Base-by-base conservation (phyloP, 2,329 filamentous ascomycete species). In the Claviceps africana region DNA sequence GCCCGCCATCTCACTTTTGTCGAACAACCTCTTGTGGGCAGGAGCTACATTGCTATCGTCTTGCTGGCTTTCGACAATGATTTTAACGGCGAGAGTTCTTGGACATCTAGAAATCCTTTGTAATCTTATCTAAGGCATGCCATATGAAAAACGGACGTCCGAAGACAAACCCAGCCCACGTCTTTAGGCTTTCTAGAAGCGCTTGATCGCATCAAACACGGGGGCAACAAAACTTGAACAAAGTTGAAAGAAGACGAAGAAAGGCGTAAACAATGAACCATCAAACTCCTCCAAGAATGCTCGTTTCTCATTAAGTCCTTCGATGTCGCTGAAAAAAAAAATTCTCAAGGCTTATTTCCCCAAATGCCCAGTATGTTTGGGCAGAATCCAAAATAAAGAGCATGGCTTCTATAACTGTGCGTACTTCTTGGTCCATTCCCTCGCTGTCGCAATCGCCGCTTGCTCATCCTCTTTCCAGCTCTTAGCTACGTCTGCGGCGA, bases 381-480 rank as follows among this genome's bases (percentile, higher is more conserved):
- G 33, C 21, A 35, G 44, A 31, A 22, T 21, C 30, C 13, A 21
- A 21, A 17, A 28, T 21, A 17, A 47, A 48, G n/a, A 30, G 21
- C 53, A 53, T 45, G 39, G 39, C 37, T 30, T 30, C 30, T 58
- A 64, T 55, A 35, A 71, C 65, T 77, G 77, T 48, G 90, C 90
- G 65, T 93, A 88, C 60, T 85, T 83, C 66, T 78, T 77, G 13
- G 93, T 97, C 91, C 93, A 97, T 63, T 95, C 88, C 64, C 79
- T 85, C 17, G 91, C 91, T 8, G 89, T 97, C 58, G 86, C 82
- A 61, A 98, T 97, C 25, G 93, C 93, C 47, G 87, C 88, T 57
- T 83, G 82, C 70, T 97, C 88, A 64, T 98, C 84, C 64, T 97
- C 89, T 74, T 97, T 96, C 93, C 93, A 98, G 65, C 85, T 84